phyloP scores from a whole-genome alignment of 73 alveolate species.

The Halteria grandinella region DNA sequence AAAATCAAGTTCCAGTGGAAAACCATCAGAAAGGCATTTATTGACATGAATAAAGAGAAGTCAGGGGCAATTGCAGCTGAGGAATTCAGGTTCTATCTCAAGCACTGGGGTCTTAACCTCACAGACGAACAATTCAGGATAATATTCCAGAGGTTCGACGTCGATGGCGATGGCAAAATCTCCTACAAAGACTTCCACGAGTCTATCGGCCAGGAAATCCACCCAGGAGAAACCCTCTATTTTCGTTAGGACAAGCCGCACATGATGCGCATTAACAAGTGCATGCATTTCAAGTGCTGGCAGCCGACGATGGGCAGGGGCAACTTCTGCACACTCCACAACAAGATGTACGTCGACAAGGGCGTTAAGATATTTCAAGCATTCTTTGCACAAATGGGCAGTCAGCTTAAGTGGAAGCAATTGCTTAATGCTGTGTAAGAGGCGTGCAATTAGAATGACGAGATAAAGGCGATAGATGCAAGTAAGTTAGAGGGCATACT shows the following conservation, averaged over 20 bases:
- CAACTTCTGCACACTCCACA: slow-evolving; percentile 32
- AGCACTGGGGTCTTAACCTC: slow-evolving; percentile 44
- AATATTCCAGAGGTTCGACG: slow-evolving; percentile 52
- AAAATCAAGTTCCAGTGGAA: slow-evolving; percentile 63
- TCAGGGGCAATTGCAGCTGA: slow-evolving; percentile 43
- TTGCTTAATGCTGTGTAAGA: background rate
- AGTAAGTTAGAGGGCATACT: background rate
- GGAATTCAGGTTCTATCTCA: slow-evolving; percentile 40
- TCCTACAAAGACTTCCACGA: slow-evolving; percentile 23
- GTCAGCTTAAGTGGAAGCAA: background rate
- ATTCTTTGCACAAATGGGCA: background rate
- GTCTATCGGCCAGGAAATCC: slow-evolving; percentile 32
- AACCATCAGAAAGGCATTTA: slow-evolving; percentile 63
- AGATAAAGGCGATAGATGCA: background rate
- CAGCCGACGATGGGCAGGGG: slow-evolving; percentile 39
- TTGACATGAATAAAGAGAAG: slow-evolving; percentile 59
- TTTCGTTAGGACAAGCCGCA: slow-evolving; percentile 40
- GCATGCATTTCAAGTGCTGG: slow-evolving; percentile 45
- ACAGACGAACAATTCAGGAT: slow-evolving; percentile 28
- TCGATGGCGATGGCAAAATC: slow-evolving; percentile 58
- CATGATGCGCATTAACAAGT: slow-evolving; percentile 43
- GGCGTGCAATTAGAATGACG: slow-evolving; percentile 13
- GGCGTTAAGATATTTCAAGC: background rate
- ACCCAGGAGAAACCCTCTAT: slow-evolving; percentile 31
- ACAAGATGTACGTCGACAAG: slow-evolving; percentile 23